Evolutionary conservation across 2,329 filamentous ascomycete genomes (phyloP).

Genomic region (Diaporthe capsici): DNA sequence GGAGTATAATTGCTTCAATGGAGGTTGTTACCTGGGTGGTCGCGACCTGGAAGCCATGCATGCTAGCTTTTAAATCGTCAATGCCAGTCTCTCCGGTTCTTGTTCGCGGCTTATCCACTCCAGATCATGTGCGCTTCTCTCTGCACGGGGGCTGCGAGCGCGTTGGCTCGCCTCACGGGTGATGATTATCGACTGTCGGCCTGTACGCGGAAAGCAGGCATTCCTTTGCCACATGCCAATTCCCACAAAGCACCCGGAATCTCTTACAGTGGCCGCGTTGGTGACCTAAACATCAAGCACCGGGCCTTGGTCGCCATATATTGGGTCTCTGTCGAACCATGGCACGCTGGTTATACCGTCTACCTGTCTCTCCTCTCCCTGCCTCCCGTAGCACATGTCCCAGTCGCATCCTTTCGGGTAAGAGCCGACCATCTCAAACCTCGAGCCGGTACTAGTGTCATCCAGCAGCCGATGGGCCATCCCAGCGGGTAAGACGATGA

Average conservation of each 20-base stretch:
- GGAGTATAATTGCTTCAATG: background rate
- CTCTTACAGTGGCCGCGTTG: background rate
- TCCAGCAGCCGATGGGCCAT: conserved; percentile 74
- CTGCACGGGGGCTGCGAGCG: background rate
- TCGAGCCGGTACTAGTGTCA: conserved; percentile 58
- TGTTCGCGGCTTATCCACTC: background rate
- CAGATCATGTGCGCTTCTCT: background rate
- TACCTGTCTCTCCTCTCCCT: conserved; percentile 67
- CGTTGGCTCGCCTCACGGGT: background rate
- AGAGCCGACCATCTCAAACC: conserved; percentile 77
- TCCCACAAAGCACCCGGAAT: background rate
- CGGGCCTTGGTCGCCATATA: conserved; percentile 70
- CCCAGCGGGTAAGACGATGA: conserved; percentile 75
- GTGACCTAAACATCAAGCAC: conserved; percentile 43
- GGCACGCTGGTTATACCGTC: conserved; percentile 61
- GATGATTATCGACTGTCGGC: background rate
- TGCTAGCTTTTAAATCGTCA: background rate
- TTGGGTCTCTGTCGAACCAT: conserved; percentile 73
- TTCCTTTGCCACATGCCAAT: background rate
- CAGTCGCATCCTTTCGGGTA: conserved; percentile 72
- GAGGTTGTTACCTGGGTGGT: background rate
- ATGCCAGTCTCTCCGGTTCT: background rate
- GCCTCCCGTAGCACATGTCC: conserved; percentile 80
- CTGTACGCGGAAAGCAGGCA: too few relatives aligned
- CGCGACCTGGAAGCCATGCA: background rate